Evolutionary conservation across 768 basidiomycete species (phyloP).

Genomic region (Lactarius sp.): DNA sequence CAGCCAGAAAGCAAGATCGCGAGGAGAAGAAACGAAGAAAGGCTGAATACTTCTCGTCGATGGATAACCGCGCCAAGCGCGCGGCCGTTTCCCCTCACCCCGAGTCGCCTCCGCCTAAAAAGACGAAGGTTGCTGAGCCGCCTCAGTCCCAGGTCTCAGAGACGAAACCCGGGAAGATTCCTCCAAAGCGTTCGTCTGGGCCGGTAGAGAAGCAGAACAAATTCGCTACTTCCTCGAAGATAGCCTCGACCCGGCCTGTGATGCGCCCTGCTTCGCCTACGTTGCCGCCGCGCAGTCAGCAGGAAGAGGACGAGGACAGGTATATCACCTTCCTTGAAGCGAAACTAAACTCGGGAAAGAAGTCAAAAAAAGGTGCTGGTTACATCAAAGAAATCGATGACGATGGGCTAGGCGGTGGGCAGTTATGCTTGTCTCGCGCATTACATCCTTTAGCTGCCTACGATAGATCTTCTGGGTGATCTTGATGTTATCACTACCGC

Average conservation of each 20-base stretch:
- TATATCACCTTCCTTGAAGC: constrained; percentile 83
- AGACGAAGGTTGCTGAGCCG: constrained; percentile 32
- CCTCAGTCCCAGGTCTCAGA: constrained; percentile 1
- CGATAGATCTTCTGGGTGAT: constrained; percentile 29
- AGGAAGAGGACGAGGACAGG: constrained; percentile 68
- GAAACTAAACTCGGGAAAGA: constrained; percentile 56
- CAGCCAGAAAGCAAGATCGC: constrained; percentile 60
- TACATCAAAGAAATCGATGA: constrained; percentile 46
- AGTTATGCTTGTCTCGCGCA: neutral
- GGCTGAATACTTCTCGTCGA: constrained; percentile 50
- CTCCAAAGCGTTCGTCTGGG: constrained; percentile 8
- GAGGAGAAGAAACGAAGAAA: constrained; percentile 55
- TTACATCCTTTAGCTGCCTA: constrained; percentile 1
- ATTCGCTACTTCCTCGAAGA: constrained; percentile 25
- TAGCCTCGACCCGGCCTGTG: constrained; percentile 36
- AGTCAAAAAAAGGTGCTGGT: constrained; percentile 37
- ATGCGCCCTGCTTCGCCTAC: constrained; percentile 18
- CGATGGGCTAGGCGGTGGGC: constrained; percentile 82
- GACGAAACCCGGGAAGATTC: constrained; percentile 5
- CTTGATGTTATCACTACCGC: constrained; percentile 24
- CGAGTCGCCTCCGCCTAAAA: constrained; percentile 50
- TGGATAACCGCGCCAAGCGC: constrained; percentile 34
- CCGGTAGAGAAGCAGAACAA: constrained; percentile 7
- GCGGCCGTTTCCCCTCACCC: constrained; percentile 41
- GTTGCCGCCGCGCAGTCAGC: constrained; percentile 34